phyloP scores from a whole-genome alignment of 768 basidiomycete genomes.

The Lactarius tabidus region DNA sequence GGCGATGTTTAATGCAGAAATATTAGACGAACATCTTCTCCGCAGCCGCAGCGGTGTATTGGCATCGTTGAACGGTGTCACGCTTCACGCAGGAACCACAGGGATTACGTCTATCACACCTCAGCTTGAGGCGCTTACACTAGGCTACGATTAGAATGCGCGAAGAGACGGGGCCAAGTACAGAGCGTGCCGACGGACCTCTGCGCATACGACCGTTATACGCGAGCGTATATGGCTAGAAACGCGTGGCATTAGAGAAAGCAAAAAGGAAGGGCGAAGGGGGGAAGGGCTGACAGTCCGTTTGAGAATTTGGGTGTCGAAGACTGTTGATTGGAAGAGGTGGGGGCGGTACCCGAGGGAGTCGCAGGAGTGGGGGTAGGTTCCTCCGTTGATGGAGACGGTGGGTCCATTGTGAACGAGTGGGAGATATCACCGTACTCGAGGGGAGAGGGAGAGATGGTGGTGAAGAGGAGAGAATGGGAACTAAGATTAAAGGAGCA shows the following conservation, averaged over 20 bases:
- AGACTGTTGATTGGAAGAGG: slow-evolving; percentile 10
- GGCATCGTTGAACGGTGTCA: slow-evolving; percentile 65
- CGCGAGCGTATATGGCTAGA: slow-evolving; percentile 66
- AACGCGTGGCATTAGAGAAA: slow-evolving; percentile 3
- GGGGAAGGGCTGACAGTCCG: slow-evolving; percentile 30
- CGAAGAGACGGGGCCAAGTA: background rate
- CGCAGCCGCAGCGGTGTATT: slow-evolving; percentile 76
- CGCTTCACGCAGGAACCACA: slow-evolving; percentile 78
- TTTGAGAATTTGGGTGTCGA: slow-evolving; percentile 31
- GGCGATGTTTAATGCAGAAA: background rate
- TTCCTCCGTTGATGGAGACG: slow-evolving; percentile 8
- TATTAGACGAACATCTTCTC: slow-evolving; percentile 68
- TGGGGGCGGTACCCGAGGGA: background rate
- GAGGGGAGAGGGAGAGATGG: background rate
- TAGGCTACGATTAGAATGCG: slow-evolving; percentile 31
- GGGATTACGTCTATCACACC: slow-evolving; percentile 75
- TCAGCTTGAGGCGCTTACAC: slow-evolving; percentile 87
- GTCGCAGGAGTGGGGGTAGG: background rate
- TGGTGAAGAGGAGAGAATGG: slow-evolving; percentile 8
- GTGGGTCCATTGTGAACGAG: slow-evolving; percentile 7
- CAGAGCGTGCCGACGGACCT: slow-evolving; percentile 43
- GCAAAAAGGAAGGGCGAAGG: background rate
- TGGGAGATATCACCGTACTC: background rate
- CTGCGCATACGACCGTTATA: slow-evolving; percentile 77
- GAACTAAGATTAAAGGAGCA: slow-evolving; percentile 7